Conservation (phyloP, 331 rosid genomes). For the Malus hybrid region DNA sequence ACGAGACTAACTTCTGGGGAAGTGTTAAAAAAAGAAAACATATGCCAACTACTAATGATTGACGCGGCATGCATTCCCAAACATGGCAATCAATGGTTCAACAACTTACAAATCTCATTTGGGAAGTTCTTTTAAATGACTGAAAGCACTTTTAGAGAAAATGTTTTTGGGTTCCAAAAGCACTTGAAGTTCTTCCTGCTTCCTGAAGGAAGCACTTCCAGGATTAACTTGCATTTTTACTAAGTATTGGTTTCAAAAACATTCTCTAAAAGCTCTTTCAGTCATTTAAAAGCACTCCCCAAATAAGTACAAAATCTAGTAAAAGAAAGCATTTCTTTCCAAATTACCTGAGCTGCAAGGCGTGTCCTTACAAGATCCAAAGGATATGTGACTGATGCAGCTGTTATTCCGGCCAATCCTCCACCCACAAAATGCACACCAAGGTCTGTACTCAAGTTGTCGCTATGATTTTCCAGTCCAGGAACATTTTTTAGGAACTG, state of each 20-base stretch:
- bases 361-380: constrained; percentile 63
- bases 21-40: background rate
- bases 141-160: too few relatives aligned
- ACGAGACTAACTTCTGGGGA: background rate
- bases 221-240: too few relatives aligned
- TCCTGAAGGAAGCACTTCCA: too few relatives aligned
- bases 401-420: constrained; percentile 82
- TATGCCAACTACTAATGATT: background rate
- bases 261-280: too few relatives aligned
- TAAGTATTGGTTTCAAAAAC: too few relatives aligned
- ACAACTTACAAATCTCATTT: background rate
- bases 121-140: too few relatives aligned
- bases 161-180: too few relatives aligned
- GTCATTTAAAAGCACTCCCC: too few relatives aligned
- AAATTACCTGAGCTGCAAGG: constrained; percentile 54
- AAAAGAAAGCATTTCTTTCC: background rate
- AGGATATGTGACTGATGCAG: constrained; percentile 52
- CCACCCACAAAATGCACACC: constrained; percentile 74
- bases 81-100: background rate
- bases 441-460: constrained; percentile 46
- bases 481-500: constrained; percentile 59
- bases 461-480: constrained; percentile 38
- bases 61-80: background rate
- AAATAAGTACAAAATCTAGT: background rate
- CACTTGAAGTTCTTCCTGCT: too few relatives aligned